These are phyloP conservation scores for Clohesyomyces aquaticus DNA, from an alignment of 495 filamentous ascomycete species.

Conservation along the genomic window DNA sequence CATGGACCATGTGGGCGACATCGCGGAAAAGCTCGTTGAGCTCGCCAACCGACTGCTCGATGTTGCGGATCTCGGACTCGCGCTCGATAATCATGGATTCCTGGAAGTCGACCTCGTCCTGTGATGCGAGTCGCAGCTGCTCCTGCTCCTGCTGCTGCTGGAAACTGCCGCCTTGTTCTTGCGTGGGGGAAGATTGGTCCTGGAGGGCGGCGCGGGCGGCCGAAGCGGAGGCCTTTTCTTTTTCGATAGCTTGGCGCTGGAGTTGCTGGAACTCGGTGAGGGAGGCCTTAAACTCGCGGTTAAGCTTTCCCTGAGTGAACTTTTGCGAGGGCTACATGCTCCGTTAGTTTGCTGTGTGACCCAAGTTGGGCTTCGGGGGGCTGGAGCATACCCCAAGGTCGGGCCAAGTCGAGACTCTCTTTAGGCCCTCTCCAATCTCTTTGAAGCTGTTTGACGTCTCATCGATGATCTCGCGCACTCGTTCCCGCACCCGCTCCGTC, in stretches of 20 bases:
- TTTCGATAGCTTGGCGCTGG: slow-evolving; percentile 86
- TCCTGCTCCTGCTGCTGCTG: slow-evolving; percentile 74
- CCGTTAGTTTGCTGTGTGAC: no score
- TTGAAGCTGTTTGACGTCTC: slow-evolving; percentile 88
- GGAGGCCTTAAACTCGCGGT: slow-evolving; percentile 83
- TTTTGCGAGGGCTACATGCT: slow-evolving; percentile 84
- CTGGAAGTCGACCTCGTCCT: slow-evolving; percentile 97
- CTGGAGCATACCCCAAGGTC: slow-evolving; percentile 78
- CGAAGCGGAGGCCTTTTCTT: slow-evolving; percentile 81
- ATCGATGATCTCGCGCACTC: slow-evolving; percentile 82
- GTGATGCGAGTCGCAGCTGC: slow-evolving; percentile 78
- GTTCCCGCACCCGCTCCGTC: slow-evolving; percentile 85
- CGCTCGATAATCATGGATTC: slow-evolving; percentile 93
- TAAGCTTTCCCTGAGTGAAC: slow-evolving; percentile 93
- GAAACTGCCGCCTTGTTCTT: slow-evolving; percentile 43
- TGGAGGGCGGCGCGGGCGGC: slow-evolving; percentile 77
- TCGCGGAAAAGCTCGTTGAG: slow-evolving; percentile 96
- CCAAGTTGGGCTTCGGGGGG: no score
- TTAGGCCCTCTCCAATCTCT: slow-evolving; percentile 87
- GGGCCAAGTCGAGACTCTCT: slow-evolving; percentile 88
- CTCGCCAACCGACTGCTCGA: slow-evolving; percentile 93
- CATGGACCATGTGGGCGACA: slow-evolving; percentile 91
- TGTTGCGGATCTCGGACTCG: slow-evolving; percentile 93
- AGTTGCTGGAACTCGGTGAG: slow-evolving; percentile 88
- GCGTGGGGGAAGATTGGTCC: slow-evolving; percentile 47